Conservation (phyloP, 352 stramenopile species). For the Pythium brachiatum region DNA sequence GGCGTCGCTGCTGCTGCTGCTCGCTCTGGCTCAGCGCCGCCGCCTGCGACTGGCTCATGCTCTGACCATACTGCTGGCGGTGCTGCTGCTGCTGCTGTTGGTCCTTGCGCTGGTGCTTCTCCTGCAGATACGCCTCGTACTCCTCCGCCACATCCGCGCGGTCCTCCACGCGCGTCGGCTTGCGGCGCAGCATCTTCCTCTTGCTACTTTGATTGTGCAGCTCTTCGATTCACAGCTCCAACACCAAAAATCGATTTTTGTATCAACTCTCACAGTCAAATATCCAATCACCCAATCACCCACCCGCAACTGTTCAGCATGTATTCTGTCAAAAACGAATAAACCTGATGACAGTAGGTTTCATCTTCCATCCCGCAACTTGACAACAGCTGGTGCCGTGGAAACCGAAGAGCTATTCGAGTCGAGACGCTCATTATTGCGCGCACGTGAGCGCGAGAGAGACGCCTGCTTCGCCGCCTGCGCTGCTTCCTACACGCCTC, state of each 20-base stretch:
- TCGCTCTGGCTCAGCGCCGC: constrained; percentile 10
- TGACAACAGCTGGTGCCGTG: constrained; percentile 1
- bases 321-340: too few relatives aligned
- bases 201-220: neutral
- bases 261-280: neutral
- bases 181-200: constrained; percentile 47
- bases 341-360: constrained; percentile 1
- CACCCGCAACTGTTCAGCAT: neutral
- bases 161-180: constrained; percentile 64
- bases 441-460: neutral
- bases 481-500: neutral
- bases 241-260: neutral
- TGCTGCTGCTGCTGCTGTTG: neutral
- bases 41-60: neutral
- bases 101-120: constrained; percentile 36
- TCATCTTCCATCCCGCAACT: constrained; percentile 2
- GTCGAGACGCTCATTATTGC: neutral
- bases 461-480: neutral
- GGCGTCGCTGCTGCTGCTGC: constrained; percentile 4
- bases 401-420: constrained; percentile 6
- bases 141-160: constrained; percentile 65
- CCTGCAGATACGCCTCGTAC: constrained; percentile 61
- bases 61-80: neutral
- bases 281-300: constrained; percentile 6
- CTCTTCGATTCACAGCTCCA: neutral